Evolutionary conservation across 208 protist genomes (phyloP), one percentile per base, ranked within the genome.

Genomic region (Leishmania tarentolae): DNA sequence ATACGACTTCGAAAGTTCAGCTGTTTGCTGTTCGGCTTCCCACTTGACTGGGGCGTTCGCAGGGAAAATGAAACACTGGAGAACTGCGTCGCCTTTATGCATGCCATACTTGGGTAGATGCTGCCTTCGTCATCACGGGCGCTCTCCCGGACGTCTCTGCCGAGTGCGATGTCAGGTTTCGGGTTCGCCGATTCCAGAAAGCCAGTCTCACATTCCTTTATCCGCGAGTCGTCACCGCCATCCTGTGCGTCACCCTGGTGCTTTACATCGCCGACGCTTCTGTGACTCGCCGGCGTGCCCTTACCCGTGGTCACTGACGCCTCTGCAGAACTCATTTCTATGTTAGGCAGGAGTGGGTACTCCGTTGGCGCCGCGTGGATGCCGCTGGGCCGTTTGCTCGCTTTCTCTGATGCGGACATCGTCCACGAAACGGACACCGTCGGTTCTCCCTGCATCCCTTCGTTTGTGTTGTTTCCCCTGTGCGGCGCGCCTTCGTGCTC

Each of bases 1-100:
- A 83, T 83, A 56, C 80, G 75, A 31, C 59, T 65, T 42, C 75
- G 66, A 37, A 83, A 83, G 66, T 76, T 83, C 19, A 68, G 53
- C 1, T 52, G 63, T 8, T 83, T 66, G 15, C 74, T 9, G 46
- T 78, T 74, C 8, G 66, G 1, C n/a, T 31, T 73, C 42, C 46
- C 63, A 7, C 61, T 72, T 6, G 79, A 73, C 19, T 61, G 52
- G 21, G 73, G 7, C 37, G 65, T 21, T 37, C 0, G 13, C 24
- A 40, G 13, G 8, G 65, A 31, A 40, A 9, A 46, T 13, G 31
- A 37, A 0, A 28, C 68, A 46, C 35, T 46, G 68, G 31, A 44
- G 44, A 50, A 37, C 65, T 73, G 68, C 42, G 15, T 37, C 68
- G 59, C 59, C 63, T 42, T 69, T n/a, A n/a, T n/a, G 31, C 57